These are phyloP conservation scores for Fusarium zealandicum DNA, from an alignment of 2,329 filamentous ascomycete species.

Conservation along the genomic window DNA sequence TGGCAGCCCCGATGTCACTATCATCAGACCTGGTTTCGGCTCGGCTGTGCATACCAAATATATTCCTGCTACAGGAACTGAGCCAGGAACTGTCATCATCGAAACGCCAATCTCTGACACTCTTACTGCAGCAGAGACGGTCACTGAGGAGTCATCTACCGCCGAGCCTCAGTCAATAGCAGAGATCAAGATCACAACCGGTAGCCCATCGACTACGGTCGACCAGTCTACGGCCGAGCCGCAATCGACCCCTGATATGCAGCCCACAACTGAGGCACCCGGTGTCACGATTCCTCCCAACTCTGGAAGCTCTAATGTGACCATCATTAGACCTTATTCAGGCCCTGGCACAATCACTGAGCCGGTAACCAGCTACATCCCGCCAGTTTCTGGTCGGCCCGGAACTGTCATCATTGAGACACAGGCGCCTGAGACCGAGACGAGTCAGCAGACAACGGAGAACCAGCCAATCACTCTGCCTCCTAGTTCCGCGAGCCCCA, in stretches of 20 bases:
- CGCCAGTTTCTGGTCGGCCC: constrained; percentile 5
- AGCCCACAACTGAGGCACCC: too few species aligned
- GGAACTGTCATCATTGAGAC: constrained; percentile 11
- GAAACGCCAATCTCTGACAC: constrained; percentile 4
- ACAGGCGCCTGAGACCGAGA: background rate
- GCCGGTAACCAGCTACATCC: constrained; percentile 9
- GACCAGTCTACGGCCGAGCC: background rate
- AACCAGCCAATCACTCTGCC: constrained; percentile 9
- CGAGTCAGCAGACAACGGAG: background rate
- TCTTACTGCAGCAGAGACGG: background rate
- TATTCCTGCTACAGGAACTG: background rate
- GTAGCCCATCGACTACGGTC: background rate
- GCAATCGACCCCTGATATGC: too few species aligned
- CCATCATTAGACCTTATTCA: constrained; percentile 12
- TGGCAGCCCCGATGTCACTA: background rate
- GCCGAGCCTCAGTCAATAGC: background rate
- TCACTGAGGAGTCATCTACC: background rate
- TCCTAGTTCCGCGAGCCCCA: constrained; percentile 14
- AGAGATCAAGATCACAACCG: background rate
- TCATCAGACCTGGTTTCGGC: background rate
- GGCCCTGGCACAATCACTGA: constrained; percentile 8
- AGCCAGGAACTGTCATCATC: constrained; percentile 6
- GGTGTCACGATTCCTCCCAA: too few species aligned
- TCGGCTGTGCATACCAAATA: background rate
- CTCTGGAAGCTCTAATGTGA: constrained; percentile 11